Evolutionary conservation across 306 rosid species (phyloP), one percentile per base, ranked within the genome.

Genomic region (Malus sylvestris): DNA sequence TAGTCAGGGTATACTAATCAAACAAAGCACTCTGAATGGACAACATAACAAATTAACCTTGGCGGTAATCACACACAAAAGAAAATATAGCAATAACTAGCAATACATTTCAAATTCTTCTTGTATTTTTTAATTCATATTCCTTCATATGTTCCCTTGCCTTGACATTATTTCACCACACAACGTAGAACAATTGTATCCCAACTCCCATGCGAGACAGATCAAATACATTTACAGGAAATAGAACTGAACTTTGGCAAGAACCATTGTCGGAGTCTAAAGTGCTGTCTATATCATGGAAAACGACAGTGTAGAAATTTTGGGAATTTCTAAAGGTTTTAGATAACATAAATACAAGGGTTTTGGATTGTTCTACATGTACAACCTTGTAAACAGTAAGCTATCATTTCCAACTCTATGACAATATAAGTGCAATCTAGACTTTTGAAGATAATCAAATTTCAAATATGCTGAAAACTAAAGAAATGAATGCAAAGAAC

Each of bases 1-100:
- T 55, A 70, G 73, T 80, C 87, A 85, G 61, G n/a, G 45, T 70
- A 83, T 57, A 82, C 40, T 38, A 42, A 81, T 82, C 70, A 80
- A 75, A 45, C 27, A 71, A 71, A 63, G 51, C 68, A 64, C 42
- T 83, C 40, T 73, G 71, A 38, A 35, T 6, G 25, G 12, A 44
- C 59, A 69, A 8, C 76, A 62, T 51, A 61, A 19, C 42, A 15
- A 63, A 70, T 67, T 68, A 63, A 10, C 35, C 40, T 32, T 18
- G 67, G 38, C 14, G 27, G 14, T 46, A 74, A 49, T 10, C 23
- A 10, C 20, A 29, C 18, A n/a, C 23, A 9, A 30, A 19, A 64
- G 38, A 10, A 4, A 72, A 64, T 14, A 25, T 18, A 67, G 33
- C 11, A 19, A 51, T 11, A 67, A 10, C 27, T 25, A 44, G 30